Conservation (phyloP, 805 yeast genomes). For the Lipomyces lipofer region DNA sequence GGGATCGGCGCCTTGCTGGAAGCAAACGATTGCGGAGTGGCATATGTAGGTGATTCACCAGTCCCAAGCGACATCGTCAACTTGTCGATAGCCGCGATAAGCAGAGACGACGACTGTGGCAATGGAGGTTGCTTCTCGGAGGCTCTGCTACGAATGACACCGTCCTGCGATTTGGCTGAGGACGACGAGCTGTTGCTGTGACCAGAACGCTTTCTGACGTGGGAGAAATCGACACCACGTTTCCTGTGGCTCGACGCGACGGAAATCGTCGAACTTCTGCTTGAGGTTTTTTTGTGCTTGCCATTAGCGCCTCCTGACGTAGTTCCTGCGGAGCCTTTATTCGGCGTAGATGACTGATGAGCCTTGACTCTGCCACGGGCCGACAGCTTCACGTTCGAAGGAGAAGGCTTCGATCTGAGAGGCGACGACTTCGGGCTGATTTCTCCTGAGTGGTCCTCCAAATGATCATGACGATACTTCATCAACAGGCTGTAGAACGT, state of each 20-base stretch:
- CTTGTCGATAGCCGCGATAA: conserved; percentile 13
- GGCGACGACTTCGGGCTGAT: conserved; percentile 19
- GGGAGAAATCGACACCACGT: conserved; percentile 28
- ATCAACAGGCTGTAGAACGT: conserved; percentile 73
- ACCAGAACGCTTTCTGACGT: conserved; percentile 10
- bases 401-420: too few relatives aligned
- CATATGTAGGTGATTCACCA: background rate
- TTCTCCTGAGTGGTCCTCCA: conserved; percentile 29
- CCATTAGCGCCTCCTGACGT: too few relatives aligned
- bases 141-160: background rate
- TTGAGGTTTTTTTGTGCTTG: conserved; percentile 13
- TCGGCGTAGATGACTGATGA: too few relatives aligned
- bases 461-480: conserved; percentile 72
- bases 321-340: conserved; percentile 1
- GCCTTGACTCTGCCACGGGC: conserved; percentile 2
- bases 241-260: conserved; percentile 16
- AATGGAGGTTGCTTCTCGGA: conserved; percentile 16
- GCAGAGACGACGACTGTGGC: conserved; percentile 21
- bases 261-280: conserved; percentile 16
- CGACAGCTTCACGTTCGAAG: too few relatives aligned
- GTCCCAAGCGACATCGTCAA: conserved; percentile 8
- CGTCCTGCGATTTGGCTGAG: conserved; percentile 12
- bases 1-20: background rate
- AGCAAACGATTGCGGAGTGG: background rate
- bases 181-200: conserved; percentile 8